Evolutionary conservation across 2,329 filamentous ascomycete genomes (phyloP).

Genomic region (Malbranchea cinnamomea): DNA sequence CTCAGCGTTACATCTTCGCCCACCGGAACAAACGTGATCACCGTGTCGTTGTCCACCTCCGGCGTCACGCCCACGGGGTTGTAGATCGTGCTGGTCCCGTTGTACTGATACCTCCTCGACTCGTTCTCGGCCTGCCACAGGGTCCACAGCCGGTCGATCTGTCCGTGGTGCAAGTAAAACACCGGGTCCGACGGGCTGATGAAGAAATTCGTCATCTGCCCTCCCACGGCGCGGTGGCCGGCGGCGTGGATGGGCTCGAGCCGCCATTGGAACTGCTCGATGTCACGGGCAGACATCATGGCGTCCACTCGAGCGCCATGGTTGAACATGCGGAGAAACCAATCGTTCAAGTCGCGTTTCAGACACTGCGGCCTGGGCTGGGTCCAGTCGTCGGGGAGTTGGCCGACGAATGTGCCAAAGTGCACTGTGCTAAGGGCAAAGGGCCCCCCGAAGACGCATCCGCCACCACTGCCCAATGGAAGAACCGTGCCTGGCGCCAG

Average conservation of each 20-base stretch:
- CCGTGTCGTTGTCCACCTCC: no score
- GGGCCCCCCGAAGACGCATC: slow-evolving; percentile 16
- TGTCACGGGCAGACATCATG: slow-evolving; percentile 4
- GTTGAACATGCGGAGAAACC: slow-evolving; percentile 4
- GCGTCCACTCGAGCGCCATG: neutral
- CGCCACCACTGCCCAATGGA: slow-evolving; percentile 14
- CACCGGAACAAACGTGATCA: no score
- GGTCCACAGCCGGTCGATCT: slow-evolving; percentile 13
- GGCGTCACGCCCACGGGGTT: no score
- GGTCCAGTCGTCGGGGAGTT: slow-evolving; percentile 7
- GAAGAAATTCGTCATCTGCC: slow-evolving; percentile 9
- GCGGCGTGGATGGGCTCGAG: slow-evolving; percentile 9
- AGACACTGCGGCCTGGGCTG: slow-evolving; percentile 23
- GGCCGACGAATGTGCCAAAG: slow-evolving; percentile 11
- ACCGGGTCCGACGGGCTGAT: slow-evolving; percentile 11
- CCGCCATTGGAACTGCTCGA: slow-evolving; percentile 7
- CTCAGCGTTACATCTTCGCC: no score
- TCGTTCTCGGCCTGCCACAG: no score
- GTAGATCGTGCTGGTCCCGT: no score
- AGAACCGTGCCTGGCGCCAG: slow-evolving; percentile 17
- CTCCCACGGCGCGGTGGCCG: slow-evolving; percentile 9
- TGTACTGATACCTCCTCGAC: no score
- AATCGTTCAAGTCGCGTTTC: slow-evolving; percentile 24
- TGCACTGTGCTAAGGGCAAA: slow-evolving; percentile 24
- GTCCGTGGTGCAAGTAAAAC: slow-evolving; percentile 13